Evolutionary conservation across 768 basidiomycete genomes (phyloP).

Genomic region (Mycena alexandri): DNA sequence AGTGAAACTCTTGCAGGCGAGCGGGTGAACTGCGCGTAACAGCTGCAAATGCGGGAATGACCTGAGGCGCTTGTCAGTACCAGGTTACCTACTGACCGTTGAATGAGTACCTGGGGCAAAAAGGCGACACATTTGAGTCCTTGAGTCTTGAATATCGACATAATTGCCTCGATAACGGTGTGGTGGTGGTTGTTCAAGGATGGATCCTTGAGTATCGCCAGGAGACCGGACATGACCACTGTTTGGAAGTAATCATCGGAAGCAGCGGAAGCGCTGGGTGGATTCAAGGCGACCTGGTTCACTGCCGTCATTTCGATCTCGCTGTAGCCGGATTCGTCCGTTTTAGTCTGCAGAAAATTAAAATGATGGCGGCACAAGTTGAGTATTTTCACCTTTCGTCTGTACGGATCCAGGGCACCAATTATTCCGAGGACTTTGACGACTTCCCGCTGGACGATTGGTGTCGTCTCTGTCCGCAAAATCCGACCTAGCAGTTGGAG

Average conservation of each 20-base stretch:
- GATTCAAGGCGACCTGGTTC: conserved; percentile 77
- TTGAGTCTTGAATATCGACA: conserved; percentile 99
- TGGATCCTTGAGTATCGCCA: conserved; percentile 90
- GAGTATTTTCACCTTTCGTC: conserved; percentile 79
- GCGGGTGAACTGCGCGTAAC: conserved; percentile 88
- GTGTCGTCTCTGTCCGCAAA: conserved; percentile 82
- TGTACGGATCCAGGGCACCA: conserved; percentile 96
- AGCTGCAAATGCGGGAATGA: conserved; percentile 93
- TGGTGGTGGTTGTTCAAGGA: conserved; percentile 90
- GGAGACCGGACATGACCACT: conserved; percentile 89
- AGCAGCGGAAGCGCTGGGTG: conserved; percentile 70
- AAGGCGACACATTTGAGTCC: conserved; percentile 96
- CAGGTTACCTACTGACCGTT: background rate
- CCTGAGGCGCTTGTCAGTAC: conserved; percentile 56
- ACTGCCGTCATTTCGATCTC: conserved; percentile 73
- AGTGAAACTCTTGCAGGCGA: conserved; percentile 90
- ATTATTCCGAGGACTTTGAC: conserved; percentile 96
- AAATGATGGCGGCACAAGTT: background rate
- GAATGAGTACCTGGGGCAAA: conserved; percentile 80
- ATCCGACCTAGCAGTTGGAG: conserved; percentile 89
- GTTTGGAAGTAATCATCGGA: conserved; percentile 98
- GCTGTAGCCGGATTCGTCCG: conserved; percentile 71
- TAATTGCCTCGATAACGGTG: conserved; percentile 95
- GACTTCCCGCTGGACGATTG: conserved; percentile 84
- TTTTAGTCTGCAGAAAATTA: conserved; percentile 57